Base-by-base conservation (phyloP, 257 asterid species). In the Ophiorrhiza pumila region DNA sequence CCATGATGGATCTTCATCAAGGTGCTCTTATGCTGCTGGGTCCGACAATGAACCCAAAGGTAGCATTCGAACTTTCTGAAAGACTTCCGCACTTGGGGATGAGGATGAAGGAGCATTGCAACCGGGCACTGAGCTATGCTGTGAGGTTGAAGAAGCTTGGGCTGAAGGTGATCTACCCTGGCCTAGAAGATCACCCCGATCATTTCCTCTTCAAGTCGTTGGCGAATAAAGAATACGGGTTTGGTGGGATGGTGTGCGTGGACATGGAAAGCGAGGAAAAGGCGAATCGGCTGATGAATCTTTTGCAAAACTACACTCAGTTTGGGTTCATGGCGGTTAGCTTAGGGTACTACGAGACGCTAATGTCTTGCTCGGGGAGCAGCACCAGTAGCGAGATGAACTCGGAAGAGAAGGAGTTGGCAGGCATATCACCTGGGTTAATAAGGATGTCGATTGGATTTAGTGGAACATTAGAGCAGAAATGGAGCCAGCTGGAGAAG, bases 261-360 rank as follows among this genome's bases (percentile, higher is more conserved):
- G 97, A 94, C 81, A 88, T 91, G 99, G 95, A 79, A 62, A 91
- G 93, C 0, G 99, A 94, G 79, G 97, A 94, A 31, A 80, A 75
- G 70, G 99, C 97, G 1, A 90, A 91, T 9, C 83, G 89, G 1
- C 66, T 94, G 34, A 90, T 94, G 99, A 86, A 84, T 65, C 72
- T 87, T 2, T 59, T 91, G 12, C 99, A 94, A 46, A 94, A 91
- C 66, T 68, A 69, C 74, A 80, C 92, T 0, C 95, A 94, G 22
- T 94, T 94, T 27, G 98, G 98, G 78, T 76, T 93, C 64, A 88
- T 93, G 95, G 98, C 97, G 0, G 98, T 93, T 2, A 93, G 98
- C 79, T 77, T 93, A 76, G 98, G 98, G 2, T 93, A 93, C 79
- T 91, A 91, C 18, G 98, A 91, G 82, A 93, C 98, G 0, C 80